phyloP scores from a whole-genome alignment of 768 basidiomycete species.

The Pleurotus djamor region DNA sequence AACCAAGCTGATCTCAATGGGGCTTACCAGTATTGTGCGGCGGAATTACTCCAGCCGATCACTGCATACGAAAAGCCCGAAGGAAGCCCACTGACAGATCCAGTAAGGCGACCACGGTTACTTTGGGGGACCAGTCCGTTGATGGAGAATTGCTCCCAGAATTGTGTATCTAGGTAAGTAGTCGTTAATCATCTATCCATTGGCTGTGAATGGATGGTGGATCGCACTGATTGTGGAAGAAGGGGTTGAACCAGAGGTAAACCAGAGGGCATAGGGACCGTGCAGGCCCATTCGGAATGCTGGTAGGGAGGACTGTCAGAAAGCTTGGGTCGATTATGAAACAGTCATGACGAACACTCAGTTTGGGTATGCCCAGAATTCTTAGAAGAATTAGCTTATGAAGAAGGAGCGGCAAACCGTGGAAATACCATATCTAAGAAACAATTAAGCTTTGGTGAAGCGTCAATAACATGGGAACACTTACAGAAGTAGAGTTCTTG shows the following conservation, averaged over 20 bases:
- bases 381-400: slow-evolving; percentile 9
- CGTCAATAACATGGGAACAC: slow-evolving; percentile 7
- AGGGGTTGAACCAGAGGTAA: slow-evolving; percentile 31
- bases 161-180: slow-evolving; percentile 17
- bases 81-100: slow-evolving; percentile 23
- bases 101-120: slow-evolving; percentile 25
- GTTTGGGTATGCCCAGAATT: slow-evolving; percentile 37
- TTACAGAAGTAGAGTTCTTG: slow-evolving; percentile 34
- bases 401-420: not conserved
- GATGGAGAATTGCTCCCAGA: slow-evolving; percentile 26
- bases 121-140: slow-evolving; percentile 18
- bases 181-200: no score
- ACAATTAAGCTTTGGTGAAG: not conserved
- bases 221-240: slow-evolving; percentile 22
- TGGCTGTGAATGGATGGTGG: not conserved
- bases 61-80: slow-evolving; percentile 16
- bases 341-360: slow-evolving; percentile 20
- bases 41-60: slow-evolving; percentile 26
- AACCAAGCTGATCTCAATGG: not conserved
- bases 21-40: slow-evolving; percentile 27
- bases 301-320: not conserved
- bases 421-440: slow-evolving; percentile 17
- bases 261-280: slow-evolving; percentile 36
- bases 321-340: not conserved
- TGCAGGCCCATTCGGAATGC: slow-evolving; percentile 27